These are phyloP conservation scores for Mrakia hoshinonis DNA, from an alignment of 768 basidiomycete species.

Conservation along the genomic window DNA sequence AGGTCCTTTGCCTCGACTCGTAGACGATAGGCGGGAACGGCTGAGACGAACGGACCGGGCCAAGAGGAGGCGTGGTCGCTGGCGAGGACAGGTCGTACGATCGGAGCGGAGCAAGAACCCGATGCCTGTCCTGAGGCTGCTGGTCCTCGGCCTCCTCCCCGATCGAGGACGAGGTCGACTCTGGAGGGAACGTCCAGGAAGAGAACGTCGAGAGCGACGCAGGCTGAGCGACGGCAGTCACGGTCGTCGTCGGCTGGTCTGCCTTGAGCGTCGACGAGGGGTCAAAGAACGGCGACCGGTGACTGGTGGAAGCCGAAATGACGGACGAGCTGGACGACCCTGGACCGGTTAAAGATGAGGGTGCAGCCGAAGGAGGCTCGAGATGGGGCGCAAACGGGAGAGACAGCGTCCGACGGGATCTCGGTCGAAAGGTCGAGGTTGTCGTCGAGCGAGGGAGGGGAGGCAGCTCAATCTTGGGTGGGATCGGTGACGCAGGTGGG, in stretches of 20 bases:
- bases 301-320: neutral
- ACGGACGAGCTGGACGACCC: neutral
- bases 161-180: neutral
- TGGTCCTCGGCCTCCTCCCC: neutral
- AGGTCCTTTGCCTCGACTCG: neutral
- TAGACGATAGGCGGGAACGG: neutral
- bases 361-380: neutral
- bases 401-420: slow-evolving; percentile 21
- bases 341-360: neutral
- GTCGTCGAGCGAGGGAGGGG: slow-evolving; percentile 9
- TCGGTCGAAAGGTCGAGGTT: slow-evolving; percentile 11
- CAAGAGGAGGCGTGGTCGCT: neutral
- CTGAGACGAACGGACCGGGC: neutral
- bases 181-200: slow-evolving; percentile 11
- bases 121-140: neutral
- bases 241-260: neutral
- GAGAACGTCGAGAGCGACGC: slow-evolving; percentile 14
- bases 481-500: neutral
- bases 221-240: neutral
- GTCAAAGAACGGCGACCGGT: slow-evolving; percentile 1
- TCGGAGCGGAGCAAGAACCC: neutral
- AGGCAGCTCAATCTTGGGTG: neutral
- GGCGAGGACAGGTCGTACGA: slow-evolving; percentile 16
- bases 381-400: slow-evolving; percentile 22
- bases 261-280: slow-evolving; percentile 5